Conservation (phyloP, 1,284 basidiomycete genomes). For the Boletus smithii region DNA sequence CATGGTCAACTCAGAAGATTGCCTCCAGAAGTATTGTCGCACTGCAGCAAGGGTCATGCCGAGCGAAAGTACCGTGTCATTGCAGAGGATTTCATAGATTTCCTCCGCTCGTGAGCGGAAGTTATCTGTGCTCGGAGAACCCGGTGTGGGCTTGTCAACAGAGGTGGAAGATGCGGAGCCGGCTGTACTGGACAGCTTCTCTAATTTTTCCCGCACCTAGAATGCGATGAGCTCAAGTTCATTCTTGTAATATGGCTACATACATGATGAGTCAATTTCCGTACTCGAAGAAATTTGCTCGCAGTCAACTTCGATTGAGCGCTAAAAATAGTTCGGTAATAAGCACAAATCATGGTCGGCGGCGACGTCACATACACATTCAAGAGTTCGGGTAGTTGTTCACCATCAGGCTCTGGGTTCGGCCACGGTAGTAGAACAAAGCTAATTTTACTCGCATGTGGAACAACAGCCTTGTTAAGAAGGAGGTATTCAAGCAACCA, state of each 20-base stretch:
- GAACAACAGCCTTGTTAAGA: conserved; percentile 54
- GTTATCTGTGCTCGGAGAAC: conserved; percentile 20
- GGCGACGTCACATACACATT: conserved; percentile 38
- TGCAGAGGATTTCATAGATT: conserved; percentile 84
- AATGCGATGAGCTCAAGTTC: conserved; percentile 10
- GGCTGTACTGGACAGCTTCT: conserved; percentile 43
- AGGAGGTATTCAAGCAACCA: conserved; percentile 92
- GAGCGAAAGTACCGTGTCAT: conserved; percentile 73
- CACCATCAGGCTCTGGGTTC: conserved; percentile 49
- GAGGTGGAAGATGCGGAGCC: conserved; percentile 29
- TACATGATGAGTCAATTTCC: conserved; percentile 83
- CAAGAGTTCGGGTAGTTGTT: conserved; percentile 69
- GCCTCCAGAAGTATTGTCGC: conserved; percentile 83
- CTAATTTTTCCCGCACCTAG: conserved; percentile 85
- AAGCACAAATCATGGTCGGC: conserved; percentile 8
- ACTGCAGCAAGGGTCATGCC: conserved; percentile 88
- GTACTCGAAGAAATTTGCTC: conserved; percentile 78
- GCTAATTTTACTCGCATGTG: conserved; percentile 68
- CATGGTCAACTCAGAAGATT: conserved; percentile 77
- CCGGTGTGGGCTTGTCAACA: conserved; percentile 41
- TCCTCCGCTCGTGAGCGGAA: conserved; percentile 59
- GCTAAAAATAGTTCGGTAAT: conserved; percentile 31
- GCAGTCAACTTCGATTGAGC: conserved; percentile 87
- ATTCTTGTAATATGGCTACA: conserved; percentile 26
- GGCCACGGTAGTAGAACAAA: conserved; percentile 85